phyloP scores from a whole-genome alignment of 495 filamentous ascomycete species.

The Lophium mytilinum region DNA sequence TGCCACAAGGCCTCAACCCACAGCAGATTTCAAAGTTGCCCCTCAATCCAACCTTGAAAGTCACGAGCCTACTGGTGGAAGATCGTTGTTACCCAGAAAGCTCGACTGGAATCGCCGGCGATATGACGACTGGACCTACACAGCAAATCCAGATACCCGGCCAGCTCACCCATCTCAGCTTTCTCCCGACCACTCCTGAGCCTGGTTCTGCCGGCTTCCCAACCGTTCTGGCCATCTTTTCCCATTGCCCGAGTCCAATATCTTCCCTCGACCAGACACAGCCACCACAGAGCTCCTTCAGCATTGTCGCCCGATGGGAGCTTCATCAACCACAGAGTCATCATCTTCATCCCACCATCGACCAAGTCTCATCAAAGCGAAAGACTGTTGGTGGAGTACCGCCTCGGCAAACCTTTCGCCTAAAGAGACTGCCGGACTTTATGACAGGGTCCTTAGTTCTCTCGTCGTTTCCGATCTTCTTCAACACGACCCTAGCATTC shows the following conservation, averaged over 20 bases:
- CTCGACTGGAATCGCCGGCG: conserved; percentile 2
- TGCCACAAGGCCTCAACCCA: conserved; percentile 10
- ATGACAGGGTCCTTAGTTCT: conserved; percentile 59
- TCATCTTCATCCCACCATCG: conserved; percentile 62
- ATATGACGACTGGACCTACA: background rate
- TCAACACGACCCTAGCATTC: conserved; percentile 59
- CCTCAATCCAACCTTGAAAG: conserved; percentile 17
- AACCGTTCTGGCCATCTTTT: conserved; percentile 63
- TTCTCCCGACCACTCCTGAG: conserved; percentile 32
- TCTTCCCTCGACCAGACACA: conserved; percentile 38
- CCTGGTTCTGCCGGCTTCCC: conserved; percentile 39
- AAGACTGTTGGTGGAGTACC: conserved; percentile 35
- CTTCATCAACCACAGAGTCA: conserved; percentile 48
- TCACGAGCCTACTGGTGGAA: conserved; percentile 17
- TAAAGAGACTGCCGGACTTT: conserved; percentile 61
- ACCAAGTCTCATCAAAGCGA: conserved; percentile 60
- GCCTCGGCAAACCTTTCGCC: conserved; percentile 43
- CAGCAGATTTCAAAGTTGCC: conserved; percentile 9
- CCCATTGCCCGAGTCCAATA: conserved; percentile 42
- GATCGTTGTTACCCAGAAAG: conserved; percentile 20
- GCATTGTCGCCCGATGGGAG: conserved; percentile 71
- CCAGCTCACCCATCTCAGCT: conserved; percentile 28
- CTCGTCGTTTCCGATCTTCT: conserved; percentile 55
- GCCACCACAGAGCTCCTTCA: conserved; percentile 53
- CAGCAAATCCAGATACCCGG: conserved; percentile 10